phyloP scores from a whole-genome alignment of 352 stramenopile species.

The Vaucheria bursata region DNA sequence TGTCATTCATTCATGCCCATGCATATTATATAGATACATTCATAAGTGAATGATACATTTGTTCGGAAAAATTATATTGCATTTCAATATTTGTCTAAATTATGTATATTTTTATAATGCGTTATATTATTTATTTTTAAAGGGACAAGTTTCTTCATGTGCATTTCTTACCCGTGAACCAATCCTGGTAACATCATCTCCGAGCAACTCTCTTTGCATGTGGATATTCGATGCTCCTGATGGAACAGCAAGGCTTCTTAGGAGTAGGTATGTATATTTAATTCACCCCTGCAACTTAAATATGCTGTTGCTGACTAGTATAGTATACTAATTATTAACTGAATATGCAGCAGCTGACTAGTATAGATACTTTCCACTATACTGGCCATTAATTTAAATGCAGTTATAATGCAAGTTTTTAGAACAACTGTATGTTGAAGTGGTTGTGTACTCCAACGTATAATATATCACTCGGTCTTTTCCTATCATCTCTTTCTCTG shows the following conservation, averaged over 20 bases:
- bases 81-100: no score
- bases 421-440: background rate
- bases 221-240: constrained; percentile 85
- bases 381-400: background rate
- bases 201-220: constrained; percentile 80
- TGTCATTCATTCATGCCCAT: no score
- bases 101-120: background rate
- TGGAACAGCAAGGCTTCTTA: constrained; percentile 68
- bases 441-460: no score
- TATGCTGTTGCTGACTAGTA: no score
- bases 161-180: constrained; percentile 58
- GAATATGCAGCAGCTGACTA: no score
- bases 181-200: constrained; percentile 67
- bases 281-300: background rate
- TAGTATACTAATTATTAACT: no score
- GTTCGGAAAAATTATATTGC: no score
- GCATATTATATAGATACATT: no score
- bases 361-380: no score
- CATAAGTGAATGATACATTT: no score
- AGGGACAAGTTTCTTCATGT: background rate
- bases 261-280: constrained; percentile 51
- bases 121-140: background rate
- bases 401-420: background rate
- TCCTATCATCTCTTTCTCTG: no score
- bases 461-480: no score